phyloP scores from a whole-genome alignment of 1,284 basidiomycete species.

The Mycosarcoma mackinlayi region DNA sequence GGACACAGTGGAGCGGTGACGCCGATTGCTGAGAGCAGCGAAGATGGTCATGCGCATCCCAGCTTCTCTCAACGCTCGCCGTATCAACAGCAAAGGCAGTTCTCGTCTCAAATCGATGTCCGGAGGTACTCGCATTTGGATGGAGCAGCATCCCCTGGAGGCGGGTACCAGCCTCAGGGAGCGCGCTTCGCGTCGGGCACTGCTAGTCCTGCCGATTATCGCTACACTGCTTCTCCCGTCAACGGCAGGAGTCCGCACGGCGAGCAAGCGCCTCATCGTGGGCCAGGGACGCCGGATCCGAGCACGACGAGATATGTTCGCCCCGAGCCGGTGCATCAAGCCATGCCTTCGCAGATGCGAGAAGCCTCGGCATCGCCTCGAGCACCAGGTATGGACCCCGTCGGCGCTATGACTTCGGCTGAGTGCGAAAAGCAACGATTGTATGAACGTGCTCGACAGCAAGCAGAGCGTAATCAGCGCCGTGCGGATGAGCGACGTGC shows the following conservation, averaged over 20 bases:
- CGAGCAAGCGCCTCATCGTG: constrained; percentile 20
- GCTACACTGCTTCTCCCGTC: constrained; percentile 15
- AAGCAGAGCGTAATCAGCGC: constrained; percentile 60
- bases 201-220: constrained; percentile 11
- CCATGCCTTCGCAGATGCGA: constrained; percentile 7
- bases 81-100: constrained; percentile 14
- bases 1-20: constrained; percentile 39
- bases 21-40: constrained; percentile 33
- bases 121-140: constrained; percentile 21
- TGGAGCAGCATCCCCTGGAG: constrained; percentile 3
- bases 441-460: constrained; percentile 61
- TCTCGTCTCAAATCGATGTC: constrained; percentile 11
- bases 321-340: constrained; percentile 32
- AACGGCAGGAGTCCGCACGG: constrained; percentile 13
- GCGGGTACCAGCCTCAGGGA: constrained; percentile 1
- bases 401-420: constrained; percentile 31
- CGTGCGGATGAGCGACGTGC: constrained; percentile 51
- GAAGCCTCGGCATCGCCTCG: neutral
- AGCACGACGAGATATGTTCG: constrained; percentile 28
- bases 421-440: constrained; percentile 62
- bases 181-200: constrained; percentile 11
- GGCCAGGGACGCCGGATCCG: constrained; percentile 20
- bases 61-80: constrained; percentile 10
- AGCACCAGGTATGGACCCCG: neutral
- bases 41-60: constrained; percentile 17